Conservation (phyloP, 106 monocot genomes). For the Dendrobium nobile region DNA sequence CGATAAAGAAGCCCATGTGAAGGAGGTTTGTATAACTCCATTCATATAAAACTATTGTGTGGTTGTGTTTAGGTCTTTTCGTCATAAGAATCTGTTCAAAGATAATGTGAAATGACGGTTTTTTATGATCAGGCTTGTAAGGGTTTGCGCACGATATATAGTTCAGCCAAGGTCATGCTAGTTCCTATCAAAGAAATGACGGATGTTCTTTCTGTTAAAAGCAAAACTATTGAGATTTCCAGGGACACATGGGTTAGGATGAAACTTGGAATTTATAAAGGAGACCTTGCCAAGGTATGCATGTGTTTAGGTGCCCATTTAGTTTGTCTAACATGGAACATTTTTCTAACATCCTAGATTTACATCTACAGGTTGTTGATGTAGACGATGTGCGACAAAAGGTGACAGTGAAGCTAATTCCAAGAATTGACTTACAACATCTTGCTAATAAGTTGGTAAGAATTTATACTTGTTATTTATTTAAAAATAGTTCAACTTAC, state of each 20-base stretch:
- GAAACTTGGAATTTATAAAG: constrained; percentile 94
- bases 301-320: background rate
- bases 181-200: constrained; percentile 99
- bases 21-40: constrained; percentile 52
- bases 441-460: constrained; percentile 84
- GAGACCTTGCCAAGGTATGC: constrained; percentile 86
- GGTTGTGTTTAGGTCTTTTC: background rate
- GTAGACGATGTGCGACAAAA: constrained; percentile 95
- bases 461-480: background rate
- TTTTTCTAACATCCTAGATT: background rate
- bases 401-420: constrained; percentile 90
- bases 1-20: constrained; percentile 97
- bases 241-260: constrained; percentile 96
- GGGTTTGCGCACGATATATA: constrained; percentile 77
- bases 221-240: constrained; percentile 81
- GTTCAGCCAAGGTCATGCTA: constrained; percentile 64
- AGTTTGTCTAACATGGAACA: background rate
- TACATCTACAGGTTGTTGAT: constrained; percentile 72
- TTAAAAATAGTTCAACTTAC: background rate
- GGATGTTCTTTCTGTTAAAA: constrained; percentile 98
- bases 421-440: constrained; percentile 82
- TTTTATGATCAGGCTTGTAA: constrained; percentile 71
- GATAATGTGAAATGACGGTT: constrained; percentile 5
- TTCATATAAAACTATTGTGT: background rate
- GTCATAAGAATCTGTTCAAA: background rate